These are phyloP conservation scores for Glomus cerebriforme DNA, from an alignment of 192 early-diverging fungal genomes.

Conservation along the genomic window DNA sequence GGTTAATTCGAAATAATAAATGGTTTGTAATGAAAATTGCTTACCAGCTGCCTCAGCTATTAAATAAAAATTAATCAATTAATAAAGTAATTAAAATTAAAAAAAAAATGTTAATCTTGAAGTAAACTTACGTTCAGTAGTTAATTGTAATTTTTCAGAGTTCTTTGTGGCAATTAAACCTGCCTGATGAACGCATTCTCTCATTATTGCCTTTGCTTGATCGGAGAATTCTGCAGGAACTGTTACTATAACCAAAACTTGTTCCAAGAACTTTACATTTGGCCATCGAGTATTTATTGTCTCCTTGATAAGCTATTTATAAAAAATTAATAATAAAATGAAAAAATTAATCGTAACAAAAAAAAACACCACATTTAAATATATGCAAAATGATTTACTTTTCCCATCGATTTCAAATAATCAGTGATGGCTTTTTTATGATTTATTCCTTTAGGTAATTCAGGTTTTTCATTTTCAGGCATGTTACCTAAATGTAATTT, in stretches of 20 bases:
- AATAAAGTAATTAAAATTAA: neutral
- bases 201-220: conserved; percentile 54
- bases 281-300: conserved; percentile 15
- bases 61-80: neutral
- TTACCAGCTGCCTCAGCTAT: neutral
- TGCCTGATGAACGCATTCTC: conserved; percentile 52
- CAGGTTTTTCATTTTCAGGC: neutral
- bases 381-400: neutral
- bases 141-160: neutral
- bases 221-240: conserved; percentile 59
- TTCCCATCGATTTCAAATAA: conserved; percentile 1
- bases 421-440: conserved; percentile 12
- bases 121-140: neutral
- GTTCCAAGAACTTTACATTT: neutral
- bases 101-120: neutral
- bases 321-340: neutral
- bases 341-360: neutral
- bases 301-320: conserved; percentile 12
- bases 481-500: conserved; percentile 17
- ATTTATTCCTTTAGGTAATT: neutral
- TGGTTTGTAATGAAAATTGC: neutral
- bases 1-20: neutral
- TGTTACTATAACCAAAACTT: conserved; percentile 35
- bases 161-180: conserved; percentile 33
- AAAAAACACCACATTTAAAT: neutral